Percentiles rank a stretch among this genome's conserved stretches.
Conservation (phyloP, 148 eudicot species). For the Rhododendron ferrugineum region DNA sequence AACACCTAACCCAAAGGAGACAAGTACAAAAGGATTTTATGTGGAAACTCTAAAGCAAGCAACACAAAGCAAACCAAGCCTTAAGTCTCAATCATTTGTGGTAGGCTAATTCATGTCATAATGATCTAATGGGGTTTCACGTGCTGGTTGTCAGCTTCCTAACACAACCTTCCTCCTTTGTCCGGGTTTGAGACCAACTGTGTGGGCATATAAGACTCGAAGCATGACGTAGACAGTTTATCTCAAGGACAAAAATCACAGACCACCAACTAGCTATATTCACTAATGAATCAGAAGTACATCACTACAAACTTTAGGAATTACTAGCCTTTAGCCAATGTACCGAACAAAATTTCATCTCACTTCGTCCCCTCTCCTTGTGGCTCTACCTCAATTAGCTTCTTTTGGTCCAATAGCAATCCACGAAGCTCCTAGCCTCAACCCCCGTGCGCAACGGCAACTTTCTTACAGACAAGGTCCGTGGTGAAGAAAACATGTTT, state of each 20-base stretch:
- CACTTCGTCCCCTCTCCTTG: neutral
- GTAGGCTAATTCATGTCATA: neutral
- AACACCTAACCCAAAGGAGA: neutral
- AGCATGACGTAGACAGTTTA: neutral
- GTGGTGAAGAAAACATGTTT: neutral
- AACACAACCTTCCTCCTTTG: too few relatives aligned
- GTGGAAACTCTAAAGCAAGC: neutral
- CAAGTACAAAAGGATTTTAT: neutral
- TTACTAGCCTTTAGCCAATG: neutral
- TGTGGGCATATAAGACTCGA: neutral
- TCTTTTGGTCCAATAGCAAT: neutral
- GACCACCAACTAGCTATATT: neutral
- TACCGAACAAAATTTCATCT: neutral
- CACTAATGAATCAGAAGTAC: neutral
- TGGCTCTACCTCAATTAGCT: neutral
- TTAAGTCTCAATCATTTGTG: neutral
- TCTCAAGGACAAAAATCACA: neutral
- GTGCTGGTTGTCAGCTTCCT: too few relatives aligned
- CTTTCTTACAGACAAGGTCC: neutral
- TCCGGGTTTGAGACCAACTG: too few relatives aligned
- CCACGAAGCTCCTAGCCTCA: neutral
- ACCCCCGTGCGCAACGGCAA: neutral
- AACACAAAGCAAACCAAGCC: neutral
- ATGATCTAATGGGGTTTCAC: too few relatives aligned
- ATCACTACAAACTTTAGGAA: neutral